Evolutionary conservation across 2,329 filamentous ascomycete species (phyloP).

Genomic region (Trichocomaceae sp.): DNA sequence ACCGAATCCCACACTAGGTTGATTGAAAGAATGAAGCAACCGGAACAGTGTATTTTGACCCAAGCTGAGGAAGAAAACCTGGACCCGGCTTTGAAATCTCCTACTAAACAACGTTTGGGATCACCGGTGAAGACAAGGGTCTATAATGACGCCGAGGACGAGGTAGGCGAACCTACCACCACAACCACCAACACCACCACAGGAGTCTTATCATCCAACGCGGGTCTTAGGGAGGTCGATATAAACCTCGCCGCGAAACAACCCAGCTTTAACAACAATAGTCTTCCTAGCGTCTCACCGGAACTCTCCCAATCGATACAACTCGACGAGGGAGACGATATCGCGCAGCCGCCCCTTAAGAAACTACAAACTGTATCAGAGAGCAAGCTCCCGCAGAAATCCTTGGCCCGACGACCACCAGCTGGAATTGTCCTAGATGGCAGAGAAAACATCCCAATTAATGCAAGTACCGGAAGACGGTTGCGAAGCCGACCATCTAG

Average conservation of each 20-base stretch:
- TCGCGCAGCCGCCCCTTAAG: constrained; percentile 23
- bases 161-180: constrained; percentile 28
- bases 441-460: constrained; percentile 36
- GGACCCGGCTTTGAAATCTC: constrained; percentile 15
- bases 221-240: constrained; percentile 48
- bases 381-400: constrained; percentile 38
- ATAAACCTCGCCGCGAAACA: constrained; percentile 38
- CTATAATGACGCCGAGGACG: constrained; percentile 45
- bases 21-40: constrained; percentile 46
- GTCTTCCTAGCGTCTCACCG: neutral
- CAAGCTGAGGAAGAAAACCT: constrained; percentile 27
- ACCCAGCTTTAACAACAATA: constrained; percentile 15
- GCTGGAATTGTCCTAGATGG: constrained; percentile 36
- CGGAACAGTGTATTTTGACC: constrained; percentile 25
- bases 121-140: constrained; percentile 47
- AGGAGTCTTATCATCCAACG: constrained; percentile 27
- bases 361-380: constrained; percentile 21
- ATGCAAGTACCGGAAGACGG: constrained; percentile 23
- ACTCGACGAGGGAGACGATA: constrained; percentile 24
- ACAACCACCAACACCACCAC: constrained; percentile 21
- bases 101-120: constrained; percentile 19
- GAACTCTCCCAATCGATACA: constrained; percentile 13
- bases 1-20: constrained; percentile 60
- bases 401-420: constrained; percentile 29
- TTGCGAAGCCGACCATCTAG: constrained; percentile 26